Base-by-base conservation (phyloP, 192 early-diverging fungal species). In the Coemansia sp. region DNA sequence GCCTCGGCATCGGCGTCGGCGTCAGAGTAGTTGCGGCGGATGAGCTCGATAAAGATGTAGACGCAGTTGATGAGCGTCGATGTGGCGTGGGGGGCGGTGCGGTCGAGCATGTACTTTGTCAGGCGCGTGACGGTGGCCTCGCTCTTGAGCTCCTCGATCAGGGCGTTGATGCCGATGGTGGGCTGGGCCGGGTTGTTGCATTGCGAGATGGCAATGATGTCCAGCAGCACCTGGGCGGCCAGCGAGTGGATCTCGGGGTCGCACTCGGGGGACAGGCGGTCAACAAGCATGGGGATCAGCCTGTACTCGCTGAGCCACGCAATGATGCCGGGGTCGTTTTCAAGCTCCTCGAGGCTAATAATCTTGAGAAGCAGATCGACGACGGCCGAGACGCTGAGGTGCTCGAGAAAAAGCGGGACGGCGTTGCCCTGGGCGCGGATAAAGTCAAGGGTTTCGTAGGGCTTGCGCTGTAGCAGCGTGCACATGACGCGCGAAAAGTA, bases 41-140 rank as follows among this genome's bases (percentile, higher is more conserved):
- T 95, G 14, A 99, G 78, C 78, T 99, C 95, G 53, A 99, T 95
- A 56, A 99, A 88, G 49, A 99, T 94, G 43, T 86, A 90, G 25
- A 96, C 91, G 57, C 92, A 93, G 65, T 94, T 97, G 48, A 86
- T 91, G 24, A 99, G 80, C 17, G 90, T 87, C 14, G 89, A 95
- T 1, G 91, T 87, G 18, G 88, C 83, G 61, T 88, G 78, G 11
- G 90, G 87, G 7, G 87, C 91, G 3, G 66, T 52, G 29, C 58
- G 67, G 55, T 71, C 71, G 39, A 99, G 82, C 97, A 99, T 99
- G 55, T 84, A 97, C 33, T 77, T 74, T 10, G 90, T 84, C 19
- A 99, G 80, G 32, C 87, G 78, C 19, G 74, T 54, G 38, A 96
- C 85, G 10, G 86, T 88, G n/a, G 64, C 72, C 58, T 87, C 85